Base-by-base conservation (phyloP, 331 rosid genomes). In the Cucumis variabilis region DNA sequence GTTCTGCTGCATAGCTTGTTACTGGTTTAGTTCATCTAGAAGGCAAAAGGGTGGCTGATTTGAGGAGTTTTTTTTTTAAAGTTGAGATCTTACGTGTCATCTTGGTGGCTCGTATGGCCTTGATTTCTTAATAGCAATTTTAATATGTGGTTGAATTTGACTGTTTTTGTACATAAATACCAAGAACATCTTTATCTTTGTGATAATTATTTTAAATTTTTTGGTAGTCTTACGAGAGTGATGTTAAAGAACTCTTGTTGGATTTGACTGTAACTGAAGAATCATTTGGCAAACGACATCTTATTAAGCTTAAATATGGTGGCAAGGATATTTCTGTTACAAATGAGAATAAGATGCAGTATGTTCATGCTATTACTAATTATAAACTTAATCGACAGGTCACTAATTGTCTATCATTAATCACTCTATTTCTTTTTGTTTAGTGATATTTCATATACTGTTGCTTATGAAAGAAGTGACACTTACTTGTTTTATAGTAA, bases 381-480 rank as follows among this genome's bases (percentile, higher is more conserved):
- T 97, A 95, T 93, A 97, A 97, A 93, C 98, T 97, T 85, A 95
- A 97, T 88, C 94, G 95, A 62, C 99, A 97, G 98, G 99, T 95
- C 89, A 86, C 76, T 77, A 51, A 16, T 82, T 62, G 72, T 87
- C 88, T 78, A 51, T 86, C 48, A 20, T 86, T n/a, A n/a, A n/a
- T 30, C 19, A 20, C 67, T 25, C 68, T 55, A 41, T 67, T 46
- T 21, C 51, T 60, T 58, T 81, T 27, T 16, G 0, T 55, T 25
- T 27, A 30, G 67, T 53, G 33, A 27, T 53, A 62, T 21, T 80
- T 28, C 70, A 80, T 55, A 41, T 80, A 37, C 33, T 33, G 51
- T 62, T 60, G 53, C 46, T 50, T 82, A 20, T 12, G 48, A 33
- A 24, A 60, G 72, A 62, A 33, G 85, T 82, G 55, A 13, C 13